These are phyloP conservation scores for Emericellopsis terricola DNA, from an alignment of 495 filamentous ascomycete genomes.

Conservation along the genomic window DNA sequence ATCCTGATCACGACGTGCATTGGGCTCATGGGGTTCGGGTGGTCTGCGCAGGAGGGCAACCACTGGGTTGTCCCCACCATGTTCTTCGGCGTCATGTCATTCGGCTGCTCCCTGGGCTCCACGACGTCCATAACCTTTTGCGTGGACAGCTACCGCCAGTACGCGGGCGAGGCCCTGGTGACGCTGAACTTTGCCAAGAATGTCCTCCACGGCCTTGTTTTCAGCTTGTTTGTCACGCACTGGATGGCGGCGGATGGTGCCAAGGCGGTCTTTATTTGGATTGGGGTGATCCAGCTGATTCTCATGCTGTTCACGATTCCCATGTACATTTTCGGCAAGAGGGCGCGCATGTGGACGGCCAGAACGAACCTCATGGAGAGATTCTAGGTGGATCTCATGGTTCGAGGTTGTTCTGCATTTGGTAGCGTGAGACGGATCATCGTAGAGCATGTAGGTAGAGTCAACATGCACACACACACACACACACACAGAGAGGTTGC, in stretches of 20 bases:
- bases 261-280: slow-evolving; percentile 59
- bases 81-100: slow-evolving; percentile 85
- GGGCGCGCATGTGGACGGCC: slow-evolving; percentile 92
- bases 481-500: not conserved
- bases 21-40: slow-evolving; percentile 86
- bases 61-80: slow-evolving; percentile 82
- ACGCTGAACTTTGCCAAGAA: slow-evolving; percentile 94
- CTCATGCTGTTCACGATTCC: slow-evolving; percentile 62
- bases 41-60: slow-evolving; percentile 60
- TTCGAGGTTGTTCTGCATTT: not conserved
- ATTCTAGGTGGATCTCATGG: slow-evolving; percentile 33
- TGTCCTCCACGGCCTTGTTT: slow-evolving; percentile 74
- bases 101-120: slow-evolving; percentile 79
- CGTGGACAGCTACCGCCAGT: slow-evolving; percentile 85
- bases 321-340: slow-evolving; percentile 93
- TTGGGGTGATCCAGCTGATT: slow-evolving; percentile 77
- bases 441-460: not conserved
- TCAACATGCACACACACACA: not conserved
- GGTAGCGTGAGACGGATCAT: not conserved
- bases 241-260: slow-evolving; percentile 66
- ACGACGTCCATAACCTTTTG: slow-evolving; percentile 94
- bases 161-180: slow-evolving; percentile 87
- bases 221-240: slow-evolving; percentile 76
- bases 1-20: slow-evolving; percentile 63
- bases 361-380: slow-evolving; percentile 78